Evolutionary conservation across 495 filamentous ascomycete genomes (phyloP), one percentile per base, ranked within the genome.

Genomic region (Aspergillus hancockii): DNA sequence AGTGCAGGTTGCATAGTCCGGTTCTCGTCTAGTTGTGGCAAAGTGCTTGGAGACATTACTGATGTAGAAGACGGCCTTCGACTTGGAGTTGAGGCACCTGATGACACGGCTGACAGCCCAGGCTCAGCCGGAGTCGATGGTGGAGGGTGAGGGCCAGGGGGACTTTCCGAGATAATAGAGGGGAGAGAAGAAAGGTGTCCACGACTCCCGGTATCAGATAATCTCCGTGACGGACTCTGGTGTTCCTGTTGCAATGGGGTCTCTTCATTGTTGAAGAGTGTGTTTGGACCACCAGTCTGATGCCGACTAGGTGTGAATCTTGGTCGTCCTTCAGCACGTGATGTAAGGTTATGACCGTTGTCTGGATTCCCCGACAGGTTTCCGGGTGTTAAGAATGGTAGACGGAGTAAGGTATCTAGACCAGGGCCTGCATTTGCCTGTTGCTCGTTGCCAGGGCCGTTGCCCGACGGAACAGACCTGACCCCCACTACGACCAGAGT

Each of bases 401-500:
- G 54, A 8, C 77, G 77, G 22, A 82, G 71, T 23, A 82, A 63
- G 45, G 80, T 72, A 68, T 82, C 79, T 18, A 81, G 58, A 21
- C 74, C 75, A n/a, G 68, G 67, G 10, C 71, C 71, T 50, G 68
- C 61, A 66, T 62, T 75, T 61, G 66, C 67, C 56, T 67, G 83
- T 66, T 72, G 82, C 49, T 76, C 84, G 47, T 68, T 68, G 25
- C 71, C 67, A 14, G 73, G 62, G 43, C 73, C 75, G 54, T 74
- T 80, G 41, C 79, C 75, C 16, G 85, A 78, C 18, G 82, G 82
- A 38, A 90, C 86, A 12, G 87, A 89, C 31, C 88, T 79, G 41
- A 91, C 89, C 10, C 89, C 88, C 46, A 91, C 88, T 41, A 91
- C 83, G 31, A 89, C 86, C 53, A 89, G 77, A 8, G 86, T 87